These are phyloP conservation scores for Globisporangium irregulare DNA, from an alignment of 352 stramenopile genomes.

Conservation along the genomic window DNA sequence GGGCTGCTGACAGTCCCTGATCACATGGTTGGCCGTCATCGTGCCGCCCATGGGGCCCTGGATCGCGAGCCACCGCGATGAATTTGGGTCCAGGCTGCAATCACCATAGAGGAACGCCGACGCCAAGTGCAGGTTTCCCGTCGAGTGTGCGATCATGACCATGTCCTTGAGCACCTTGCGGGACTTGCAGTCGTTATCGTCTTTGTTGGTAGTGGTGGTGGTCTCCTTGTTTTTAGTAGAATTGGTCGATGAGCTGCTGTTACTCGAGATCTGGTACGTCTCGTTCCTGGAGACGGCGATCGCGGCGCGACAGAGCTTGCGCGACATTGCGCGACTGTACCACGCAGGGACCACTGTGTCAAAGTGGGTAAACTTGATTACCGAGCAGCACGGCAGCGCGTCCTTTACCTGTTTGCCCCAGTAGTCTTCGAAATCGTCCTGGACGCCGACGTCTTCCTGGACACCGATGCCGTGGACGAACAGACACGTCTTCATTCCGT, in stretches of 20 bases:
- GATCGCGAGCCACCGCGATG: slow-evolving; percentile 26
- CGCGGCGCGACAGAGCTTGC: slow-evolving; percentile 30
- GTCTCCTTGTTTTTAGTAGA: neutral
- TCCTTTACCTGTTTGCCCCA: slow-evolving; percentile 26
- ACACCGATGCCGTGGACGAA: slow-evolving; percentile 48
- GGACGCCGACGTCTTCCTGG: slow-evolving; percentile 21
- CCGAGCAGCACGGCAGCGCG: slow-evolving; percentile 29
- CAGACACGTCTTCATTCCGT: slow-evolving; percentile 31
- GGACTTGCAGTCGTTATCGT: neutral
- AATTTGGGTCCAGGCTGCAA: slow-evolving; percentile 17
- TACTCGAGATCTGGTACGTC: neutral
- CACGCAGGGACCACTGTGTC: slow-evolving; percentile 29
- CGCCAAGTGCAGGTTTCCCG: slow-evolving; percentile 35
- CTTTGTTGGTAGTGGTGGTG: neutral
- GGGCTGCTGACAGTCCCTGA: slow-evolving; percentile 7
- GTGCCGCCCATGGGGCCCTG: slow-evolving; percentile 25
- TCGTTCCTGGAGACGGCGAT: slow-evolving; percentile 17
- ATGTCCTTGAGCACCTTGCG: slow-evolving; percentile 21
- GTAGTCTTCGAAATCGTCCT: slow-evolving; percentile 25
- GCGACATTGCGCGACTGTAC: slow-evolving; percentile 24
- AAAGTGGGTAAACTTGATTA: slow-evolving; percentile 34
- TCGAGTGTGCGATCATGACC: slow-evolving; percentile 37
- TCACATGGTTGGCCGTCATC: slow-evolving; percentile 9
- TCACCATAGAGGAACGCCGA: slow-evolving; percentile 22
- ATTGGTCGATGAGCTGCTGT: neutral